Evolutionary conservation across 192 early-diverging fungal species (phyloP), one percentile per base, ranked within the genome.

Genomic region (Backusella sp.): DNA sequence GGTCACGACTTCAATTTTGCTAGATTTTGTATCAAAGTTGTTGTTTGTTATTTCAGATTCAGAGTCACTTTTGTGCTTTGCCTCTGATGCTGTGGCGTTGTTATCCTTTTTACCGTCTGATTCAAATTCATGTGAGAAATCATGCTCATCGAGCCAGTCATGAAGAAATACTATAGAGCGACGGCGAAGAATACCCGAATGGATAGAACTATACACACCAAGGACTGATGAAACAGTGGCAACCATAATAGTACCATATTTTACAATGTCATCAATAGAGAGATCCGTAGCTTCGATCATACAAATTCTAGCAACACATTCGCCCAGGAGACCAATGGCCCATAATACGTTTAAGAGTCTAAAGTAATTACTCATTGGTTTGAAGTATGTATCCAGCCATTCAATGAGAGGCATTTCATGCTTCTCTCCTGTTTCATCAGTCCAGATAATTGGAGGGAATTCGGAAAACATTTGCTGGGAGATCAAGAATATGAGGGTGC

Each of bases 241-340:
- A 32, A 83, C 49, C 30, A 83, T 75, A 23, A 86, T 76, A 39
- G 81, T 86, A 41, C 77, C 76, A 59, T 72, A 76, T 36, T 77
- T 68, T n/a, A 86, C 80, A 42, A 86, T 72, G 8, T 83, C 73
- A 66, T 86, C 82, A 49, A 81, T 65, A 39, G 68, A 46, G 65
- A 81, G 42, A 4, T 62, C 26, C 21, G 72, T 74, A 72, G 77
- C 81, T 77, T 77, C 44, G 52, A 83, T 79, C 77, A 85, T 74
- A 32, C 77, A 59, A 8, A 85, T 42, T 79, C 76, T 83, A 68
- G 77, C 53, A 26, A 72, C 75, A 75, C 83, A 85, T 66, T 85
- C 84, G 23, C 75, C 69, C 35, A 81, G 68, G 37, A 85, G 53
- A 12, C 73, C 65, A n/a, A 76, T 59, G 2, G 74, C 84, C 84